Percentiles rank a stretch among this genome's conserved stretches.
Conservation (phyloP, 768 basidiomycete species). For the Russula vinacea region DNA sequence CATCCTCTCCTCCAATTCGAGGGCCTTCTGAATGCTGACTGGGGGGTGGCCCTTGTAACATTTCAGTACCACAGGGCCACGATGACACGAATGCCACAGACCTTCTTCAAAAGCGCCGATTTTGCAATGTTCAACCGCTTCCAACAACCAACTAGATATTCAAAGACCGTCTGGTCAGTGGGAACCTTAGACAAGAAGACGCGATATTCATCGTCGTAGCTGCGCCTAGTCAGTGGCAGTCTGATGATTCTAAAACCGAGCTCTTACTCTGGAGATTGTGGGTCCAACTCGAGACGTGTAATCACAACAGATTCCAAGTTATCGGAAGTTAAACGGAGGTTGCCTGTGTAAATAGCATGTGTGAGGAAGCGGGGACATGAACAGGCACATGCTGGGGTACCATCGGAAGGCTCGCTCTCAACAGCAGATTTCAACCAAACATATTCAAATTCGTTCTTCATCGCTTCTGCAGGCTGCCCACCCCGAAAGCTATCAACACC, state of each 20-base stretch:
- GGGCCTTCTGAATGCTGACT: conserved; percentile 59
- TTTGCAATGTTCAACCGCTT: conserved; percentile 68
- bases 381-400: background rate
- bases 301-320: conserved; percentile 29
- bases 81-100: conserved; percentile 31
- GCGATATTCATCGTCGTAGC: conserved; percentile 72
- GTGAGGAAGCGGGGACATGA: background rate
- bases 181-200: conserved; percentile 76
- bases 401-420: conserved; percentile 20
- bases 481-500: conserved; percentile 8
- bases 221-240: conserved; percentile 33
- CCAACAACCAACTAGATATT: conserved; percentile 91
- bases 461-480: conserved; percentile 27
- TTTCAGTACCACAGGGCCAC: background rate
- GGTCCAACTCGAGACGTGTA: conserved; percentile 27
- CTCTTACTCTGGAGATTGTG: conserved; percentile 21
- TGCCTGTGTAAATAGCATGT: conserved; percentile 2
- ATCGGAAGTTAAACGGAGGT: conserved; percentile 22
- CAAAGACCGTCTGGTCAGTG: conserved; percentile 73
- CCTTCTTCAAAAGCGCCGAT: conserved; percentile 61
- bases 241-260: conserved; percentile 21
- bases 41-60: conserved; percentile 55
- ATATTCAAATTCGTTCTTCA: conserved; percentile 24
- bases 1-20: conserved; percentile 64
- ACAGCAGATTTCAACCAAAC: conserved; percentile 29